These are phyloP conservation scores for Aspergillus chevalieri DNA, from an alignment of 2,329 filamentous ascomycete genomes.

Conservation along the genomic window DNA sequence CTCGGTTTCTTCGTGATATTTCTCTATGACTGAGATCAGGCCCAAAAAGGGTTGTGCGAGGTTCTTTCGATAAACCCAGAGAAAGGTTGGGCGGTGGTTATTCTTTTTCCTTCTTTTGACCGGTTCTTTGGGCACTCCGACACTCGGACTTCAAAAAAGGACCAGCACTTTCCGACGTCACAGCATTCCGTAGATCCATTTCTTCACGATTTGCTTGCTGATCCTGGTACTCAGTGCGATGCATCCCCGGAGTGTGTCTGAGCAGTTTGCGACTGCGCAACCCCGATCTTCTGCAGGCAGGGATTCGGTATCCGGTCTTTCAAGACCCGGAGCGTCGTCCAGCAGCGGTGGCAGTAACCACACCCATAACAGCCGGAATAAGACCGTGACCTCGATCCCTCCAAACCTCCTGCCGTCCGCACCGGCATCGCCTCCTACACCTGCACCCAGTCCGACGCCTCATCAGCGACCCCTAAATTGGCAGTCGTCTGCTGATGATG, in stretches of 20 bases:
- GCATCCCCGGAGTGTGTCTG: conserved; percentile 23
- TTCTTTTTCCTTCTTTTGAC: background rate
- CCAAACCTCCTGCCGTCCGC: conserved; percentile 59
- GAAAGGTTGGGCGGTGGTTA: conserved; percentile 10
- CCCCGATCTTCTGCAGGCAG: conserved; percentile 25
- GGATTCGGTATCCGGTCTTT: conserved; percentile 22
- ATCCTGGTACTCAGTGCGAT: conserved; percentile 26
- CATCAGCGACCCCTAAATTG: conserved; percentile 52
- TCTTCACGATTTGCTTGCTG: conserved; percentile 19
- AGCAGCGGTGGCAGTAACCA: conserved; percentile 12
- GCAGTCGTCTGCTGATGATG: conserved; percentile 44
- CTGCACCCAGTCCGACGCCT: conserved; percentile 60
- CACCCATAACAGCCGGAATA: conserved; percentile 24
- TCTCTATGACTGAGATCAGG: conserved; percentile 12
- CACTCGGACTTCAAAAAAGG: background rate
- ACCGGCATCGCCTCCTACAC: conserved; percentile 61
- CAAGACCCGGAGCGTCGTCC: conserved; percentile 43
- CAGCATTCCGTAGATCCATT: conserved; percentile 18
- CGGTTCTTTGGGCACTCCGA: background rate
- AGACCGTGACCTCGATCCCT: conserved; percentile 48
- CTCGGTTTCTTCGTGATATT: background rate
- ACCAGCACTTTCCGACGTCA: background rate
- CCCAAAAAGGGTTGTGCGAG: conserved; percentile 4
- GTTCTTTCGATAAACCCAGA: conserved; percentile 7
- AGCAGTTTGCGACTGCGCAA: conserved; percentile 23